Percentiles rank a stretch among this genome's conserved stretches.
Conservation (phyloP, 768 basidiomycete genomes). For the Phlebiopsis gigantea region DNA sequence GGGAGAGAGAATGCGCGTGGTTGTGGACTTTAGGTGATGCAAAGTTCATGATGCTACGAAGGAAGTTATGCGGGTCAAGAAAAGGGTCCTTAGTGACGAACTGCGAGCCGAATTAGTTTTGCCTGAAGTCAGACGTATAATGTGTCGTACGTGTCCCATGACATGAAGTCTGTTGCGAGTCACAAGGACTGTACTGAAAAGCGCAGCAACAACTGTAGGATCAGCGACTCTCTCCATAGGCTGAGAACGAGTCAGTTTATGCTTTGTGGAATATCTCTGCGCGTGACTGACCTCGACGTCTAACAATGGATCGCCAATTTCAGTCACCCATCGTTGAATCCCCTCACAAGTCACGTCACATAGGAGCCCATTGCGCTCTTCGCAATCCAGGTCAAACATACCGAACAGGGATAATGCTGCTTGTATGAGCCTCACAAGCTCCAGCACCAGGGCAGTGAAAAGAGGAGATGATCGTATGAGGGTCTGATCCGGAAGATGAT, state of each 20-base stretch:
- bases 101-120: constrained; percentile 8
- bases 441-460: constrained; percentile 66
- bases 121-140: background rate
- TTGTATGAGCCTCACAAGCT: constrained; percentile 73
- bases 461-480: constrained; percentile 24
- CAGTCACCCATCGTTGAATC: constrained; percentile 60
- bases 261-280: background rate
- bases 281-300: constrained; percentile 48
- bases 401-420: constrained; percentile 68
- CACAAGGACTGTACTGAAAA: constrained; percentile 64
- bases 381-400: constrained; percentile 39
- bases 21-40: constrained; percentile 20
- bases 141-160: constrained; percentile 33
- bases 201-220: constrained; percentile 62
- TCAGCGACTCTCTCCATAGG: constrained; percentile 71
- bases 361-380: constrained; percentile 57
- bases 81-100: constrained; percentile 74
- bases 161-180: constrained; percentile 66
- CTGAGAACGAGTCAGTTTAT: constrained; percentile 26
- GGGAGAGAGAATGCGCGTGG: constrained; percentile 17
- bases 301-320: constrained; percentile 57
- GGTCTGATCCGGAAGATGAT: constrained; percentile 47
- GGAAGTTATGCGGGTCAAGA: constrained; percentile 57
- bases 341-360: constrained; percentile 76
- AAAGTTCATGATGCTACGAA: constrained; percentile 38